Conservation (phyloP, 352 stramenopile species). For the Elongisporangium prolatum region DNA sequence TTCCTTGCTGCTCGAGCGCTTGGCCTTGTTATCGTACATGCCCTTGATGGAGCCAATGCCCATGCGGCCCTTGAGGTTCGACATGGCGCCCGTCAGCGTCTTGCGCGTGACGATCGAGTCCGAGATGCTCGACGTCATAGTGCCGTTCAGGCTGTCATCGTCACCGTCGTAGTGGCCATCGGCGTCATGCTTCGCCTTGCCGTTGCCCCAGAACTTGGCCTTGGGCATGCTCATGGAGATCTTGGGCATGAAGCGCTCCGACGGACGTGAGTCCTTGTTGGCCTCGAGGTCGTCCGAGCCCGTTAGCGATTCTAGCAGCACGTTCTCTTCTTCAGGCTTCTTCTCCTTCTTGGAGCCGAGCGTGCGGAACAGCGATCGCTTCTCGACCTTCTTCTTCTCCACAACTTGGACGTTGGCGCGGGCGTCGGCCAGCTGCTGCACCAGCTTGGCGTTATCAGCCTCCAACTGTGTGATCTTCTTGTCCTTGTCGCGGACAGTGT, state of each 20-base stretch:
- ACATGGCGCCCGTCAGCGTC: conserved; percentile 77
- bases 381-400: conserved; percentile 54
- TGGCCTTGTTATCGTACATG: conserved; percentile 60
- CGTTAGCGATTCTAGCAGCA: conserved; percentile 76
- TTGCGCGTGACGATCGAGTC: conserved; percentile 54
- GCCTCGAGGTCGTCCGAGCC: conserved; percentile 51
- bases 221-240: conserved; percentile 66
- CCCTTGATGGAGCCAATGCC: conserved; percentile 50
- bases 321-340: conserved; percentile 36
- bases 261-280: conserved; percentile 45
- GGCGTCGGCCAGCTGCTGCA: conserved; percentile 45
- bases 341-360: conserved; percentile 82
- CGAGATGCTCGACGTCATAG: conserved; percentile 33
- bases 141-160: conserved; percentile 37
- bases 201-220: conserved; percentile 66
- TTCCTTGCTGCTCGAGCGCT: conserved; percentile 60
- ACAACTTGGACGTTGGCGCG: conserved; percentile 33
- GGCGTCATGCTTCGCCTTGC: conserved; percentile 40
- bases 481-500: conserved; percentile 66
- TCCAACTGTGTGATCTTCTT: conserved; percentile 70
- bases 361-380: conserved; percentile 80
- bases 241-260: conserved; percentile 58
- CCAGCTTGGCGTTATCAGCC: conserved; percentile 68
- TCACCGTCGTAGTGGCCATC: conserved; percentile 41
- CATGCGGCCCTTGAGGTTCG: conserved; percentile 78